These are phyloP conservation scores for Graphilbum fragrans DNA, from an alignment of 2,329 filamentous ascomycete species.

Conservation along the genomic window DNA sequence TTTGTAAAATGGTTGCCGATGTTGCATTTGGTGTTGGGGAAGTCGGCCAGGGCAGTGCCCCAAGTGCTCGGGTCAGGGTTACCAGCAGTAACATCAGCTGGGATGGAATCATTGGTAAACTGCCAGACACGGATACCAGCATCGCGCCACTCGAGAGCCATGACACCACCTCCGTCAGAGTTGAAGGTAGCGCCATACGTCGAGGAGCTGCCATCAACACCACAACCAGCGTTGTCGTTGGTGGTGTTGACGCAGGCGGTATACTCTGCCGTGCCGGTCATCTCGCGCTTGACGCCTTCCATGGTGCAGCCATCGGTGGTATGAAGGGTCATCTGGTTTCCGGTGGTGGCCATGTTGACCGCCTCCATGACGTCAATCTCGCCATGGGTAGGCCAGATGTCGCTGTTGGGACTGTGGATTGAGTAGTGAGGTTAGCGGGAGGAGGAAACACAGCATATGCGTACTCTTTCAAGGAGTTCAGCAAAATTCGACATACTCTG, in stretches of 20 bases:
- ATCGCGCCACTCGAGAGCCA: slow-evolving; percentile 48
- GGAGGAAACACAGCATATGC: not conserved
- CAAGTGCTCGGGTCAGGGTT: slow-evolving; percentile 48
- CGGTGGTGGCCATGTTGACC: slow-evolving; percentile 28
- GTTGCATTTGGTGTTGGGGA: slow-evolving; percentile 50
- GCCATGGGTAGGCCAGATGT: slow-evolving; percentile 29
- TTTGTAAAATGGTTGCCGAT: slow-evolving; percentile 49
- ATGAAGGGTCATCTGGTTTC: slow-evolving; percentile 50
- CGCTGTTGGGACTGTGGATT: slow-evolving; percentile 37
- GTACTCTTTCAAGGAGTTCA: not conserved
- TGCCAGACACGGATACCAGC: slow-evolving; percentile 54
- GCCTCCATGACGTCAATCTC: slow-evolving; percentile 35
- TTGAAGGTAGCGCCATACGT: slow-evolving; percentile 44
- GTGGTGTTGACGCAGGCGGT: slow-evolving; percentile 34
- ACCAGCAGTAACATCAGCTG: slow-evolving; percentile 35
- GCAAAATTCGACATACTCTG: slow-evolving; percentile 26
- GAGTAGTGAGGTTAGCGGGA: not conserved
- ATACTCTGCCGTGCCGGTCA: slow-evolving; percentile 30
- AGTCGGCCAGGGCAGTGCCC: slow-evolving; percentile 51
- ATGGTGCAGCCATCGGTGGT: slow-evolving; percentile 39
- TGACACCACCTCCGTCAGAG: slow-evolving; percentile 39
- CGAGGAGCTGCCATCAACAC: slow-evolving; percentile 27
- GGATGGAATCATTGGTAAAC: slow-evolving; percentile 35
- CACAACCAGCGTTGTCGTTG: slow-evolving; percentile 41
- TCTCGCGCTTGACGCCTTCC: slow-evolving; percentile 37